Evolutionary conservation across 139 green algal genomes (phyloP).

Genomic region (Diplosphaera chodatii): DNA sequence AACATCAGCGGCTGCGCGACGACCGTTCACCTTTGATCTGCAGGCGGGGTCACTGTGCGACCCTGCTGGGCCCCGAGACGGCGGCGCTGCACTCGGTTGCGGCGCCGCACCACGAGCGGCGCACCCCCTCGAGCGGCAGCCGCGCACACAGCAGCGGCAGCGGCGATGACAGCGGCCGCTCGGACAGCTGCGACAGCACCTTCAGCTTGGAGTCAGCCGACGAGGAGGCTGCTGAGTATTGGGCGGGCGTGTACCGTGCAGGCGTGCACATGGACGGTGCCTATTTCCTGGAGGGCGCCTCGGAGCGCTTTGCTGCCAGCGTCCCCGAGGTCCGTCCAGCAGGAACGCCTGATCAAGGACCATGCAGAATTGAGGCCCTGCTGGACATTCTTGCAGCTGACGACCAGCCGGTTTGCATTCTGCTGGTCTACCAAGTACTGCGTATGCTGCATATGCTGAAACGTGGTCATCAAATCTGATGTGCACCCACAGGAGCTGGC

Average conservation of each 20-base stretch:
- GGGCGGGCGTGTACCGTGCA: constrained; percentile 2
- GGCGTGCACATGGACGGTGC: background rate
- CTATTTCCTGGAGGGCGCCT: constrained; percentile 8
- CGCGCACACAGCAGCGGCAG: too few relatives aligned
- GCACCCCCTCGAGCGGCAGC: too few relatives aligned
- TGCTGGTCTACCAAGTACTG: too few relatives aligned
- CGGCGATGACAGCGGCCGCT: too few relatives aligned
- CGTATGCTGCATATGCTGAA: background rate
- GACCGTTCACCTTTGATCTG: too few relatives aligned
- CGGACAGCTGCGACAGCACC: too few relatives aligned
- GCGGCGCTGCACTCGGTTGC: constrained; percentile 7
- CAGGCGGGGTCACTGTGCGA: constrained; percentile 2
- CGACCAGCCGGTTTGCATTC: too few relatives aligned
- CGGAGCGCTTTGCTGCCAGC: background rate
- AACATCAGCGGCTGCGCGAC: too few relatives aligned
- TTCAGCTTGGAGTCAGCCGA: background rate
- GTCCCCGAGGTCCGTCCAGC: background rate
- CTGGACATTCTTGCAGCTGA: too few relatives aligned
- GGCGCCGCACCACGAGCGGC: background rate
- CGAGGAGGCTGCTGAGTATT: too few relatives aligned
- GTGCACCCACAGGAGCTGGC: background rate
- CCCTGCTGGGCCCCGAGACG: constrained; percentile 4
- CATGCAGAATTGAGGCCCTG: too few relatives aligned
- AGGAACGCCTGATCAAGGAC: too few relatives aligned
- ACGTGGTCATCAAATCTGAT: background rate